phyloP scores from a whole-genome alignment of 345 rosid species.

The Pseudoturritis turrita region DNA sequence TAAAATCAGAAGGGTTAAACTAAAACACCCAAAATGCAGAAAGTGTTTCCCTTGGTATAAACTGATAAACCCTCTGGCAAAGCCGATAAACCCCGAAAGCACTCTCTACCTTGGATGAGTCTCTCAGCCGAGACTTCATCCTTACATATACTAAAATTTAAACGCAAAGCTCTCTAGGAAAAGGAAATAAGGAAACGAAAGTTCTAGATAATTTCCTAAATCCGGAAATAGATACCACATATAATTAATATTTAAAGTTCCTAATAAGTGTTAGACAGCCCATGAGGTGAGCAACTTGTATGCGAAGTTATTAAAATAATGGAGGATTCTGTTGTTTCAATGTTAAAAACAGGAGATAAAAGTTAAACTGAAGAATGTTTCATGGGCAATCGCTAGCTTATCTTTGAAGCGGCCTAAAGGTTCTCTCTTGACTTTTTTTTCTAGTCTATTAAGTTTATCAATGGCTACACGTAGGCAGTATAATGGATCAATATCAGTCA shows the following conservation, averaged over 20 bases:
- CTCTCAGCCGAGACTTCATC: constrained; percentile 3
- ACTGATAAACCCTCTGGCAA: not conserved
- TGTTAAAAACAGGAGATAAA: constrained; percentile 47
- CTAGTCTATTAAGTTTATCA: constrained; percentile 1
- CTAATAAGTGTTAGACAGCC: not conserved
- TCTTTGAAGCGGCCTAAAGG: constrained; percentile 72
- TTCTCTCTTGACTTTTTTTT: constrained; percentile 22
- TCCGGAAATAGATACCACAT: not conserved
- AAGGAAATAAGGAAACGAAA: not conserved
- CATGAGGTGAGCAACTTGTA: constrained; percentile 9
- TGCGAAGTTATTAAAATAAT: not conserved
- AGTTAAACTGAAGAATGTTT: constrained; percentile 75
- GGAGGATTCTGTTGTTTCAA: constrained; percentile 18
- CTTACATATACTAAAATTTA: not conserved
- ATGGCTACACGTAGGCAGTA: not conserved
- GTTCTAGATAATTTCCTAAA: not conserved
- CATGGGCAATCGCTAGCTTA: constrained; percentile 85
- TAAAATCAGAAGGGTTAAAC: not conserved
- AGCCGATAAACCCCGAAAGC: not conserved
- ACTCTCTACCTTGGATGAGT: constrained; percentile 11
- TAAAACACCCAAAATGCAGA: not conserved
- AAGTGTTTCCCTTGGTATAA: not conserved
- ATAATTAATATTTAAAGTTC: not conserved
- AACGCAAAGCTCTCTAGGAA: not conserved
- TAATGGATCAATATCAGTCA: not conserved